These are phyloP conservation scores for Carpinus fangiana DNA, from an alignment of 306 rosid species.

Conservation along the genomic window DNA sequence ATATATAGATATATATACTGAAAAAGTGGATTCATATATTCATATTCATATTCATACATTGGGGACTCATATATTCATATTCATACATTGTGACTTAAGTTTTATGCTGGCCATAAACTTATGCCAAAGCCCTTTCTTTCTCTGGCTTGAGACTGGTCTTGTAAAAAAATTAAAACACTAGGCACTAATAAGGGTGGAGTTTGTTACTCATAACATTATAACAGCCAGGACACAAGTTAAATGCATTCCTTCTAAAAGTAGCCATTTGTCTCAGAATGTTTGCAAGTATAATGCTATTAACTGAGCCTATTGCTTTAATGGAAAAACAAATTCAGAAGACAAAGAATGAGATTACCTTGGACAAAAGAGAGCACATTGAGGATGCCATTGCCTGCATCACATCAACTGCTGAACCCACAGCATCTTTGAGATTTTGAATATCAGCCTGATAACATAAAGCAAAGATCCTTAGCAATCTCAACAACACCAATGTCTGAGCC, in stretches of 20 bases:
- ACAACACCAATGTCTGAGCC: background rate
- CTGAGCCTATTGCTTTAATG: background rate
- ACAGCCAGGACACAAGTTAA: background rate
- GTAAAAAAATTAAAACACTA: background rate
- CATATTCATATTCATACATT: background rate
- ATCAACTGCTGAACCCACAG: slow-evolving; percentile 93
- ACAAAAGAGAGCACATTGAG: slow-evolving; percentile 75
- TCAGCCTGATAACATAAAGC: slow-evolving; percentile 62
- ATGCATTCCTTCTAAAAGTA: background rate
- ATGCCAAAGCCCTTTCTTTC: background rate
- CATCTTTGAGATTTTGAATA: slow-evolving; percentile 84
- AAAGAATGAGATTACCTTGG: slow-evolving; percentile 59
- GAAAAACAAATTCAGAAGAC: slow-evolving; percentile 17
- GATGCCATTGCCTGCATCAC: slow-evolving; percentile 96
- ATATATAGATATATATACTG: no score
- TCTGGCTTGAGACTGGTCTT: background rate
- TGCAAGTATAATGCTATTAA: background rate
- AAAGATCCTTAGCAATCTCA: slow-evolving; percentile 2
- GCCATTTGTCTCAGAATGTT: background rate
- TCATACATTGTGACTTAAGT: background rate
- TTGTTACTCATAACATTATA: background rate
- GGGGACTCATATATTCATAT: background rate
- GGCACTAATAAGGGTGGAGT: background rate
- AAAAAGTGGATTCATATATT: slow-evolving; percentile 4
- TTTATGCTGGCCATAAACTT: background rate